phyloP scores from a whole-genome alignment of 1,284 basidiomycete species.

The Tilletia caries region DNA sequence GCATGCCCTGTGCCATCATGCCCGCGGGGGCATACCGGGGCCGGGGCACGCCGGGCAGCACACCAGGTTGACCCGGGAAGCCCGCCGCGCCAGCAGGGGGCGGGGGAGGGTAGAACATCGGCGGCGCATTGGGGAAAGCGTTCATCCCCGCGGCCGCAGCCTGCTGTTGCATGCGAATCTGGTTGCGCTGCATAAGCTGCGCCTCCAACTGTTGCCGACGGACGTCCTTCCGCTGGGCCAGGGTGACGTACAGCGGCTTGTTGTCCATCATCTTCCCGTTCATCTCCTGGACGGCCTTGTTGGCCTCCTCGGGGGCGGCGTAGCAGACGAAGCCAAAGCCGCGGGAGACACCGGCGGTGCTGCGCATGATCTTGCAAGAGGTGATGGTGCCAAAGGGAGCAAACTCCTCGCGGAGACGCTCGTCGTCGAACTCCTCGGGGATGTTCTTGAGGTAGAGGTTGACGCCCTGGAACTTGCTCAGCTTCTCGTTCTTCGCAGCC shows the following conservation, averaged over 20 bases:
- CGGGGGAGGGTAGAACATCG: constrained; percentile 53
- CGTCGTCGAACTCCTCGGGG: constrained; percentile 54
- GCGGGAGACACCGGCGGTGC: constrained; percentile 71
- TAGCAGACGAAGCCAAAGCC: constrained; percentile 99
- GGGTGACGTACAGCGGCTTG: constrained; percentile 97
- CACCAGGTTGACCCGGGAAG: constrained; percentile 49
- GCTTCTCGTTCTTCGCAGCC: constrained; percentile 93
- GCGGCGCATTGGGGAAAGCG: constrained; percentile 47
- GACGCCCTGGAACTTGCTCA: constrained; percentile 97
- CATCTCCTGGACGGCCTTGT: constrained; percentile 99
- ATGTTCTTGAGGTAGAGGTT: constrained; percentile 99
- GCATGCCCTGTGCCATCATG: constrained; percentile 54
- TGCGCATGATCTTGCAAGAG: constrained; percentile 98
- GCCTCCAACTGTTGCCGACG: constrained; percentile 97
- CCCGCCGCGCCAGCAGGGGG: constrained; percentile 27
- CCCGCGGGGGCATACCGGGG: constrained; percentile 51
- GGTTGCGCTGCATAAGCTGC: constrained; percentile 61
- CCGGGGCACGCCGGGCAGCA: constrained; percentile 42
- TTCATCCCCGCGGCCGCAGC: constrained; percentile 45
- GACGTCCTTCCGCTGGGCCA: constrained; percentile 97
- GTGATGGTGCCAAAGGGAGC: constrained; percentile 96
- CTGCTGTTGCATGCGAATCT: constrained; percentile 54
- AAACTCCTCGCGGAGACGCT: constrained; percentile 64
- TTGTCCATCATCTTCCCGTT: constrained; percentile 99
- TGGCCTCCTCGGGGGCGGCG: constrained; percentile 96